Evolutionary conservation across 2,329 filamentous ascomycete species (phyloP).

Genomic region (Phyllachora maydis): DNA sequence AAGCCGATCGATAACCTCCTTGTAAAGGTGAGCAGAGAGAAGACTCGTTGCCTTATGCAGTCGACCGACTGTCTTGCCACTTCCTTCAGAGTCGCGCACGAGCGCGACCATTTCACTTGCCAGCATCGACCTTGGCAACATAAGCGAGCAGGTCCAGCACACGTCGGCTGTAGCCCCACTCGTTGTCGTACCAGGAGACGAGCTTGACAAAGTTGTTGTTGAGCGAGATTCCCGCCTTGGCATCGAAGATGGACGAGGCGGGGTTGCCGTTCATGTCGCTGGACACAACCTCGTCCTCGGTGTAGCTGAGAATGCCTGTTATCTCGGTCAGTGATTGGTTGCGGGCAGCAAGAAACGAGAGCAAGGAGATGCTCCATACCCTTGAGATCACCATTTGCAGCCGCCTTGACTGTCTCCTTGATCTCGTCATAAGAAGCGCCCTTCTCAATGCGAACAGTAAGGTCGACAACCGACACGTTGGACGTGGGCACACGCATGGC

Average conservation of each 20-base stretch:
- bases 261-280: constrained; percentile 82
- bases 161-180: constrained; percentile 98
- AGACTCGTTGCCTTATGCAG: too few species aligned
- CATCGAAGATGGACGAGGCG: constrained; percentile 95
- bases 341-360: constrained; percentile 1
- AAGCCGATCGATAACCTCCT: too few species aligned
- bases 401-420: constrained; percentile 79
- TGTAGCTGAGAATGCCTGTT: constrained; percentile 73
- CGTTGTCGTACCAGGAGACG: constrained; percentile 97
- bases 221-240: constrained; percentile 95
- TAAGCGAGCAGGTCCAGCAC: constrained; percentile 65
- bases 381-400: constrained; percentile 67
- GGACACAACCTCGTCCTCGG: constrained; percentile 93
- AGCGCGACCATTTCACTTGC: constrained; percentile 24
- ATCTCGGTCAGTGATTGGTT: constrained; percentile 1
- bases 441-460: constrained; percentile 92
- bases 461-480: constrained; percentile 98
- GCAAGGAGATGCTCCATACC: too few species aligned
- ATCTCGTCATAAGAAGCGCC: constrained; percentile 72
- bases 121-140: constrained; percentile 56
- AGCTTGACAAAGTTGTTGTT: constrained; percentile 99
- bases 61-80: too few species aligned
- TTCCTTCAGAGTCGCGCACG: too few species aligned
- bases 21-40: too few species aligned
- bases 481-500: constrained; percentile 95